Evolutionary conservation across 352 stramenopile genomes (phyloP), one percentile per base, ranked within the genome.

Genomic region (Phytophthora pistaciae): DNA sequence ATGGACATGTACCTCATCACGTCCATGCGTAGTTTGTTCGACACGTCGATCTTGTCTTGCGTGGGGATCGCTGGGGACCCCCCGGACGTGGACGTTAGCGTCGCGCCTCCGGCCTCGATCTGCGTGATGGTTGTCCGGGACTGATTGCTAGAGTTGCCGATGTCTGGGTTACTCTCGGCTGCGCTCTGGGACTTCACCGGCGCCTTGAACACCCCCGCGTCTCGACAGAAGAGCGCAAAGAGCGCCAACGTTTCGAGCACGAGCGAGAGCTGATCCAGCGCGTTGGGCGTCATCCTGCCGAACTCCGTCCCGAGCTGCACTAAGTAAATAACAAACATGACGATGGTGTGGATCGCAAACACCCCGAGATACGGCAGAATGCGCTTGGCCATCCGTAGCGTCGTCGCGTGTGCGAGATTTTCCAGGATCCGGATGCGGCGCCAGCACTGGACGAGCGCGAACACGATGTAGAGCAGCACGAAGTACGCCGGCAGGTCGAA

Each of bases 1-100:
- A 91, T 85, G 13, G 85, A 93, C 74, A 90, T 96, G 69, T 96
- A 96, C 70, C 88, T 88, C 89, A 96, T 95, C 62, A 96, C 79
- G 67, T 91, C 85, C 79, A 90, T 91, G 25, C 89, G 86, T 36
- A 96, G 74, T 40, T 93, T 89, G 66, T 91, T 93, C 4, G 87
- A 91, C 29, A 96, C 78, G 48, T 96, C 89, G 21, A 92, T 78
- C 46, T 82, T 79, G 20, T 88, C 78, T 0, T 50, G 59, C 14
- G 70, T 52, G 13, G 20, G 49, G 6, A 36, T 23, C 44, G 27
- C 16, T 18, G 49, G 52, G 5, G 16, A 31, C 14, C 64, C 60
- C 18, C 71, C 63, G 23, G 71, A 64, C 29, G 62, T 78, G 6
- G 75, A 74, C 42, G 54, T 75, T 40, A 83, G 60, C 1, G 68